These are phyloP conservation scores for Kondoa subrosea DNA, from an alignment of 768 basidiomycete species.

Conservation along the genomic window DNA sequence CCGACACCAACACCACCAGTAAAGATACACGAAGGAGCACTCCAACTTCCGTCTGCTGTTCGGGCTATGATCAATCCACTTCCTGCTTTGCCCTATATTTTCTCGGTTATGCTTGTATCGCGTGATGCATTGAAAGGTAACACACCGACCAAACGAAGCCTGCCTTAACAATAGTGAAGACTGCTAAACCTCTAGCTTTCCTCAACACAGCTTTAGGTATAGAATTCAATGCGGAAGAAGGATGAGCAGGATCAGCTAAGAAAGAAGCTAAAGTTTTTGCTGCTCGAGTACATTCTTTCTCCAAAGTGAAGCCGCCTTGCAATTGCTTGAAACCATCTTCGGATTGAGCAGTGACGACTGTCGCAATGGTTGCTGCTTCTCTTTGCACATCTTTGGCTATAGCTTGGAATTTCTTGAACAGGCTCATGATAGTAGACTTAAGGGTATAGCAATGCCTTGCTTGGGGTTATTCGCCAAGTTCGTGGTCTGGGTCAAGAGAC, in stretches of 20 bases:
- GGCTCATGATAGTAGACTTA: not conserved
- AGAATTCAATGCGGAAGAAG: constrained; percentile 77
- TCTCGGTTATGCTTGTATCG: not conserved
- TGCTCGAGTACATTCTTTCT: constrained; percentile 63
- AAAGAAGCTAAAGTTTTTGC: constrained; percentile 72
- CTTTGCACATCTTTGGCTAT: not conserved
- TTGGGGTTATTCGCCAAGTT: too few species aligned
- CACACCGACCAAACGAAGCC: constrained; percentile 80
- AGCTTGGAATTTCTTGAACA: not conserved
- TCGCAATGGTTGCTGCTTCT: not conserved
- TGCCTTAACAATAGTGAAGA: constrained; percentile 66
- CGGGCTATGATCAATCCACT: constrained; percentile 84
- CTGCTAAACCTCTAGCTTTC: constrained; percentile 52
- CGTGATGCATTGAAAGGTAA: not conserved
- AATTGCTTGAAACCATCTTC: not conserved
- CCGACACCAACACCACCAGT: constrained; percentile 91
- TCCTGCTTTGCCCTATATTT: constrained; percentile 47
- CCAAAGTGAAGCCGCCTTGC: constrained; percentile 60
- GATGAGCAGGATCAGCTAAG: constrained; percentile 81
- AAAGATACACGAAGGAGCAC: constrained; percentile 89
- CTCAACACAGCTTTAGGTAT: constrained; percentile 86
- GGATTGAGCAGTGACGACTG: not conserved
- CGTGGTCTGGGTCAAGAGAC: not conserved
- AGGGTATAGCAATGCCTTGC: too few species aligned
- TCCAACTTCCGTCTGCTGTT: constrained; percentile 70